phyloP scores from a whole-genome alignment of 2,329 filamentous ascomycete species.

The Aspergillus ruber region DNA sequence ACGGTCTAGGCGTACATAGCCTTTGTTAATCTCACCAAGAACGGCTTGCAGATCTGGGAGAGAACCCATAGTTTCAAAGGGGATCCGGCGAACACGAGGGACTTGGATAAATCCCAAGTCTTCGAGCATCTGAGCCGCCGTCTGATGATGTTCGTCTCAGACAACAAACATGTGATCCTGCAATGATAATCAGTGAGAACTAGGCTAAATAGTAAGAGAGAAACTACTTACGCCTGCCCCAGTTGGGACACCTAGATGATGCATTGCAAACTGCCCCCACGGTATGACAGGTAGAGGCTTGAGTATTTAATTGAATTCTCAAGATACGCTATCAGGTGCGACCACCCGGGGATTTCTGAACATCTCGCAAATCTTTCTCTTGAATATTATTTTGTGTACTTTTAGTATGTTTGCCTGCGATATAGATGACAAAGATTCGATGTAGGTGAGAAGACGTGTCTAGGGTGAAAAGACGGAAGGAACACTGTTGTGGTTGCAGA shows the following conservation, averaged over 20 bases:
- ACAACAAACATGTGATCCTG: constrained; percentile 5
- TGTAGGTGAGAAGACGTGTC: background rate
- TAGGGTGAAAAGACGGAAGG: background rate
- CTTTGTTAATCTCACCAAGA: background rate
- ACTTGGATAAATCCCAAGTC: constrained; percentile 5
- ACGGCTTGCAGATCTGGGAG: constrained; percentile 6
- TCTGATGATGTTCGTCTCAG: constrained; percentile 6
- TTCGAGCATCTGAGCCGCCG: constrained; percentile 3
- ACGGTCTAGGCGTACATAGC: constrained; percentile 3
- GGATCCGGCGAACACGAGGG: constrained; percentile 4
- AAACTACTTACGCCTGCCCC: background rate
- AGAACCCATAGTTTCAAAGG: constrained; percentile 6
- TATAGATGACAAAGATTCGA: background rate
- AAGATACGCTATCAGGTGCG: background rate
- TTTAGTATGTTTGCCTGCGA: background rate
- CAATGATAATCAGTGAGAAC: background rate
- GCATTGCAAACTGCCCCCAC: background rate
- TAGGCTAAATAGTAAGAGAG: background rate
- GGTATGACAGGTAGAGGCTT: background rate
- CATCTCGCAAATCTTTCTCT: background rate
- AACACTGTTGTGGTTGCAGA: background rate
- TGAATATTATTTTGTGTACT: background rate
- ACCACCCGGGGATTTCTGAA: background rate
- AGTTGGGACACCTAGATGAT: background rate
- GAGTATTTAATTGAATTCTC: background rate